Evolutionary conservation across 2,329 filamentous ascomycete species (phyloP).

Genomic region (Talaromyces amestolkiae): DNA sequence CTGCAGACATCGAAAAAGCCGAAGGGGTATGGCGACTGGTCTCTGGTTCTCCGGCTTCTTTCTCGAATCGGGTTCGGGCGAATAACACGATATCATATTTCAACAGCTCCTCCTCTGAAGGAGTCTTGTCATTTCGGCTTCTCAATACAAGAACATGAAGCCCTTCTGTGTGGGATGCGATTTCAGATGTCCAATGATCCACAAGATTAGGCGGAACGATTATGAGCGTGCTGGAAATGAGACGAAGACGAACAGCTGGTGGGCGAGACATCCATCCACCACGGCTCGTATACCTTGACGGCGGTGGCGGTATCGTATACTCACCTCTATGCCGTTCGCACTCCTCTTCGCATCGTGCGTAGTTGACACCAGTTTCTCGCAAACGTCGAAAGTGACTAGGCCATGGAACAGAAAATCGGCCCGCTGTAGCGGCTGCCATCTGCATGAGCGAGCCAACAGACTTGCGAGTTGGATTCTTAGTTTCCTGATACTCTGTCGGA

Average conservation of each 20-base stretch:
- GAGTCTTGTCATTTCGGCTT: slow-evolving; percentile 53
- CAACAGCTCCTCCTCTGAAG: slow-evolving; percentile 57
- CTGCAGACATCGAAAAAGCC: slow-evolving; percentile 43
- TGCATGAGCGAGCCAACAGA: slow-evolving; percentile 64
- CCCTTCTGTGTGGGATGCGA: slow-evolving; percentile 69
- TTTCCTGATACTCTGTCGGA: slow-evolving; percentile 59
- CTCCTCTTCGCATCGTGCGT: slow-evolving; percentile 54
- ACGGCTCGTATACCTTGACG: slow-evolving; percentile 40
- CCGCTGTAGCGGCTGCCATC: slow-evolving; percentile 71
- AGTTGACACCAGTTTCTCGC: slow-evolving; percentile 50
- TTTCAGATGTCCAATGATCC: slow-evolving; percentile 79
- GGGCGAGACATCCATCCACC: slow-evolving; percentile 43
- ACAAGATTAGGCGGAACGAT: slow-evolving; percentile 81
- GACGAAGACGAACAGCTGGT: slow-evolving; percentile 51
- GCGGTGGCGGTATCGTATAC: slow-evolving; percentile 56
- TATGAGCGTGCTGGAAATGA: slow-evolving; percentile 70
- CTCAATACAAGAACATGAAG: slow-evolving; percentile 66
- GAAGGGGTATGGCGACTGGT: slow-evolving; percentile 49
- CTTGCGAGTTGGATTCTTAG: slow-evolving; percentile 41
- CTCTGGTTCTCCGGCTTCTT: slow-evolving; percentile 56
- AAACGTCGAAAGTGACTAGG: slow-evolving; percentile 60
- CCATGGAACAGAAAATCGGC: slow-evolving; percentile 69
- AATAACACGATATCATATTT: slow-evolving; percentile 76
- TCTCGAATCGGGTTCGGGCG: slow-evolving; percentile 70
- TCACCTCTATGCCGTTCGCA: slow-evolving; percentile 59